These are phyloP conservation scores for Penicillium desertorum DNA, from an alignment of 495 filamentous ascomycete genomes.

Conservation along the genomic window DNA sequence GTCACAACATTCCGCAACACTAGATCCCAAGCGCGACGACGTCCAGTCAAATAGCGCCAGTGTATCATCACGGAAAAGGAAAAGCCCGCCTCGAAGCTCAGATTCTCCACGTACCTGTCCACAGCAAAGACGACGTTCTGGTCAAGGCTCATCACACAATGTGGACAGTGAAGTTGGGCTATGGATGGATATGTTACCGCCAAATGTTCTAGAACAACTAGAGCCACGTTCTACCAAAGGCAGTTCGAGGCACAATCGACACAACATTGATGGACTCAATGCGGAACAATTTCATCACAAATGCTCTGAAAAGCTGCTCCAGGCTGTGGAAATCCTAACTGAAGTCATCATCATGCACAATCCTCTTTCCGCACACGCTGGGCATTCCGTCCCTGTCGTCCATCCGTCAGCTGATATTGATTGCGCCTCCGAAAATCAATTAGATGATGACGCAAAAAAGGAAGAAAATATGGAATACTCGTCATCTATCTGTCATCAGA, in stretches of 20 bases:
- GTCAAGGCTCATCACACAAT: not conserved
- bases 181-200: conserved; percentile 3
- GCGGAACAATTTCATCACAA: not conserved
- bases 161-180: not conserved
- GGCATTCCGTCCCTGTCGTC: not conserved
- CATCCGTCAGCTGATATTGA: not conserved
- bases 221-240: not conserved
- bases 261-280: not conserved
- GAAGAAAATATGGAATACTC: not conserved
- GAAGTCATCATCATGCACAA: conserved; percentile 6
- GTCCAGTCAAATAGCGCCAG: not conserved
- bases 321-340: not conserved
- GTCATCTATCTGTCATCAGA: not conserved
- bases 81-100: not conserved
- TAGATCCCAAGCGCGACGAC: not conserved
- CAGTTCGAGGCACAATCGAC: not conserved
- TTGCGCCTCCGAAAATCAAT: not conserved
- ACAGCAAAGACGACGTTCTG: not conserved
- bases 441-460: not conserved
- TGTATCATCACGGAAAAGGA: not conserved
- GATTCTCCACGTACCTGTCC: not conserved
- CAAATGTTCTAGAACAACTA: not conserved
- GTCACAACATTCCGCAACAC: not conserved
- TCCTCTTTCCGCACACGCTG: not conserved
- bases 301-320: not conserved